phyloP scores from a whole-genome alignment of 768 basidiomycete genomes.

The Omphalotus guepiniiformis region DNA sequence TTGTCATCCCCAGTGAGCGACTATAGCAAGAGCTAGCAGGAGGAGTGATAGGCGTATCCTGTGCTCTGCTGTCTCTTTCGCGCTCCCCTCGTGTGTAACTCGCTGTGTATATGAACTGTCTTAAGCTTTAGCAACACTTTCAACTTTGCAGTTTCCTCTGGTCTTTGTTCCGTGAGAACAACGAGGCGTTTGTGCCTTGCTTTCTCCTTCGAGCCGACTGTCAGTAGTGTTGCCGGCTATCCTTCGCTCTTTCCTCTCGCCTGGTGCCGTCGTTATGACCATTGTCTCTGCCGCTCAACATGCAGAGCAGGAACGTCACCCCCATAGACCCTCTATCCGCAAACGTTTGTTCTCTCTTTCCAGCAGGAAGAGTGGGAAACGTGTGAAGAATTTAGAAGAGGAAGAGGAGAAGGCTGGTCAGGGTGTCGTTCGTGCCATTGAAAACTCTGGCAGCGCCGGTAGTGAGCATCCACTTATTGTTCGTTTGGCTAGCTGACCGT shows the following conservation, averaged over 20 bases:
- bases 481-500: neutral
- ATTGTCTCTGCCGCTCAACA: constrained; percentile 7
- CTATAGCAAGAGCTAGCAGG: no score
- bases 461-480: constrained; percentile 16
- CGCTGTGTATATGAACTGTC: no score
- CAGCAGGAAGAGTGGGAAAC: constrained; percentile 12
- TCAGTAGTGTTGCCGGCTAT: neutral
- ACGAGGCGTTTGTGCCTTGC: no score
- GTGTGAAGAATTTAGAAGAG: neutral
- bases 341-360: constrained; percentile 28
- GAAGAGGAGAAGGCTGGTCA: constrained; percentile 13
- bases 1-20: no score
- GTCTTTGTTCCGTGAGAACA: no score
- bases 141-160: no score
- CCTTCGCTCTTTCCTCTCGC: neutral
- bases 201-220: no score
- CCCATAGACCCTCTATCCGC: constrained; percentile 26
- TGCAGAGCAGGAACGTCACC: constrained; percentile 10
- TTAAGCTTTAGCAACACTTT: no score
- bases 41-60: no score
- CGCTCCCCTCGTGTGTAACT: no score
- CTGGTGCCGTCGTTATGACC: neutral
- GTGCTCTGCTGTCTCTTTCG: no score
- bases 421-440: constrained; percentile 16
- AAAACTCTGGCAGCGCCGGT: constrained; percentile 23